Base-by-base conservation (phyloP, 192 early-diverging fungal species). In the Endogone sp. region DNA sequence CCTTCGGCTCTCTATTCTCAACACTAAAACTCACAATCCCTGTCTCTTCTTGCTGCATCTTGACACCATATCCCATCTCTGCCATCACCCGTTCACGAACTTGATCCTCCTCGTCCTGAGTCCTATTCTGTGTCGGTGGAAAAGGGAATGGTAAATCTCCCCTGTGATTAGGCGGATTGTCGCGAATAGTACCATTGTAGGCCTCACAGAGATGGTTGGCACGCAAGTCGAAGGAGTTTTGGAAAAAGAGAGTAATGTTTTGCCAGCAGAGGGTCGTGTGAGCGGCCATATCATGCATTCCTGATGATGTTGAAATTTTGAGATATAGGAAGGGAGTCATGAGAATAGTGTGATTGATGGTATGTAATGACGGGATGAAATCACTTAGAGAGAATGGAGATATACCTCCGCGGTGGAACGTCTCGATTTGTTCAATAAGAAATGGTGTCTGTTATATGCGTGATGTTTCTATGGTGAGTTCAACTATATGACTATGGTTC, bases 371-470 rank as follows among this genome's bases (percentile, higher is more conserved):
- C 16, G 9, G 37, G 16, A 0, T 11, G 37, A 49, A 1, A 1
- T n/a, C n/a, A 49, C 16, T 49, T 49, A 1, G 6, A 49, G 37
- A 6, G 16, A 49, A 11, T 16, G 16, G 16, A 6, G 37, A 16
- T 29, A 29, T 75, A 71, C 91, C 94, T n/a, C 94, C 93, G 55
- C 85, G 76, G 67, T 87, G 84, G 56, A 94, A 94, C n/a, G 81
- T 71, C 56, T 88, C 81, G 28, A 91, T 70, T 21, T 91, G 78
- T 71, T 94, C 92, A 2, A 86, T 84, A 60, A 96, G 73, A 71
- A 93, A 92, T 2, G 93, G 93, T 6, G 90, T 84, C 72, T 83
- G 75, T 63, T 82, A 71, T 6, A 49, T 6, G 37, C 37, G n/a
- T n/a, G n/a, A 49, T 11, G 6, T 1, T 11, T 49, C 16, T 1